Evolutionary conservation across 106 monocot species (phyloP), one percentile per base, ranked within the genome.

Genomic region (Dioscorea dumetorum): DNA sequence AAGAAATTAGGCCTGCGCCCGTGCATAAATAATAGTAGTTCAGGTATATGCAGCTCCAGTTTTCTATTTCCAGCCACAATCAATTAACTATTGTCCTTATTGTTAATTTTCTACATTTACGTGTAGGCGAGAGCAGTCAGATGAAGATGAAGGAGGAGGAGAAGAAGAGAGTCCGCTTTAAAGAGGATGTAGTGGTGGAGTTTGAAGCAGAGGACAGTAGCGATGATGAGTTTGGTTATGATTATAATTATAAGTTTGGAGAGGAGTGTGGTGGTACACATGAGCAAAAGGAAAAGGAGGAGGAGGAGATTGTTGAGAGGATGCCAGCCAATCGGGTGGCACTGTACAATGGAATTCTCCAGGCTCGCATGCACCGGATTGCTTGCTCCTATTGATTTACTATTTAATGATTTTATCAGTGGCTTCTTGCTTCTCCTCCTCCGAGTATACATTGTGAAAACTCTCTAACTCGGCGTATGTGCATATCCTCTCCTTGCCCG

Each of bases 281-380:
- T 16, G 61, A 58, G 50, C 33, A 62, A 17, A 32, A 32, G 23
- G 15, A 15, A 67, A 14, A 14, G 22, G n/a, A 33, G 32, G 61
- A 60, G 49, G 32, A 34, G 62, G 51, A 17, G 73, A 28, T 28
- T 28, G 22, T 3, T 41, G 9, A 41, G 50, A 14, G 28, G 64
- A 83, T 83, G 83, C 83, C 83, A 33, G 74, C 79, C 22, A 83
- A 83, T 32, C 41, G 79, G 50, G 72, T 49, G 58, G 83, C 78
- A 23, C 71, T 83, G 21, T 83, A 83, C 74, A 64, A 72, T 33
- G 83, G 78, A 61, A 83, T 83, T 19, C 67, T 83, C 24, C 78
- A 70, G 11, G 60, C 74, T 22, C 78, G 78, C 59, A 12, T 67
- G 59, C 82, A 66, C 24, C 48, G 78, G 58, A 57, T 71, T 21